Evolutionary conservation across 345 rosid species (phyloP).

Genomic region (Streptanthus diversifolius): DNA sequence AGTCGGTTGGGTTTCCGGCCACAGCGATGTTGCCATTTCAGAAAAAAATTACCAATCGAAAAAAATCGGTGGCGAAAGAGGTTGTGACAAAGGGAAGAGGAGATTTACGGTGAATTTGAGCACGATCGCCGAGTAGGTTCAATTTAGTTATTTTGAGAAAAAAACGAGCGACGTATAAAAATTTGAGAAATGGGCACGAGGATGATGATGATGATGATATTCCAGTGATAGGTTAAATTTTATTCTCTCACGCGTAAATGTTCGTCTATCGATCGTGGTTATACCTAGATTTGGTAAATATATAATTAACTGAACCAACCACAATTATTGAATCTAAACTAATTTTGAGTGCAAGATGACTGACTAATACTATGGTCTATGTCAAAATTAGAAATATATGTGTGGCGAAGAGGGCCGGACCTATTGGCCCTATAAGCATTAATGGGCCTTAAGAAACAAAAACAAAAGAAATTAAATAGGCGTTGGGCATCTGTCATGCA

Average conservation of each 20-base stretch:
- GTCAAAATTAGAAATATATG: background rate
- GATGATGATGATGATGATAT: conserved; percentile 16
- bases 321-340: background rate
- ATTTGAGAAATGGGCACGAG: conserved; percentile 19
- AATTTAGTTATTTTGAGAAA: conserved; percentile 12
- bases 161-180: conserved; percentile 1
- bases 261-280: background rate
- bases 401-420: conserved; percentile 19
- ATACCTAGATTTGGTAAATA: background rate
- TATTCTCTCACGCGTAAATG: background rate
- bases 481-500: conserved; percentile 27
- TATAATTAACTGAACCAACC: background rate
- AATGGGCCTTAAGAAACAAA: conserved; percentile 32
- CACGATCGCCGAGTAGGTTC: conserved; percentile 69
- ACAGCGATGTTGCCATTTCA: background rate
- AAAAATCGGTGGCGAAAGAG: conserved; percentile 19
- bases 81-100: conserved; percentile 38
- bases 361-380: background rate
- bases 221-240: background rate
- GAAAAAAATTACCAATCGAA: background rate
- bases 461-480: conserved; percentile 15
- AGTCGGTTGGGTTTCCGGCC: conserved; percentile 15
- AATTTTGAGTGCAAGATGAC: background rate
- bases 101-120: conserved; percentile 53
- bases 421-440: conserved; percentile 18